phyloP scores from a whole-genome alignment of 148 eudicot genomes.

The Gaultheria prostrata region DNA sequence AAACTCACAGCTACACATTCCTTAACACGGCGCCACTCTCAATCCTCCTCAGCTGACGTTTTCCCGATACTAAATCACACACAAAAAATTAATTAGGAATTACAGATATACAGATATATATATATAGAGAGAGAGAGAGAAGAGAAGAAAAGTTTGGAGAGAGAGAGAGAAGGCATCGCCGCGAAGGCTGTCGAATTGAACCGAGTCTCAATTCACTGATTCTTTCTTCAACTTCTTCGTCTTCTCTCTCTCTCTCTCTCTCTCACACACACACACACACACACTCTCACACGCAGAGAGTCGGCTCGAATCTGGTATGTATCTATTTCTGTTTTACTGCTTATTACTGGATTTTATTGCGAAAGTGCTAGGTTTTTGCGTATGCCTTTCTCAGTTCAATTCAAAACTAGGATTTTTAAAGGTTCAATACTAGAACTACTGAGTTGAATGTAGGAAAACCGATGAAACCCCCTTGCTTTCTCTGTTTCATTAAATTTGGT shows the following conservation, averaged over 20 bases:
- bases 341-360: constrained; percentile 4
- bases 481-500: background rate
- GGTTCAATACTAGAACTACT: background rate
- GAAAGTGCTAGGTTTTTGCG: background rate
- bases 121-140: background rate
- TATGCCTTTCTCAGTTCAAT: background rate
- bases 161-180: background rate
- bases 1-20: background rate
- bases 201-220: background rate
- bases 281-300: background rate
- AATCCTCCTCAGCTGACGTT: background rate
- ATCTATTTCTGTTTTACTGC: background rate
- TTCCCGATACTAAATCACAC: background rate
- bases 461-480: background rate
- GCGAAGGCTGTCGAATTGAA: background rate
- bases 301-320: constrained; percentile 13
- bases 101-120: background rate
- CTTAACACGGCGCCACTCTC: background rate
- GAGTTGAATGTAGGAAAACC: constrained; percentile 10
- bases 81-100: background rate
- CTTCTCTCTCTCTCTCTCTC: background rate
- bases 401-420: constrained; percentile 11
- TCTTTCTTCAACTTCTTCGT: constrained; percentile 5
- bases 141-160: background rate
- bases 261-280: too few species aligned